These are phyloP conservation scores for Lipomyces chichibuensis DNA, from an alignment of 805 yeast species.

Conservation along the genomic window DNA sequence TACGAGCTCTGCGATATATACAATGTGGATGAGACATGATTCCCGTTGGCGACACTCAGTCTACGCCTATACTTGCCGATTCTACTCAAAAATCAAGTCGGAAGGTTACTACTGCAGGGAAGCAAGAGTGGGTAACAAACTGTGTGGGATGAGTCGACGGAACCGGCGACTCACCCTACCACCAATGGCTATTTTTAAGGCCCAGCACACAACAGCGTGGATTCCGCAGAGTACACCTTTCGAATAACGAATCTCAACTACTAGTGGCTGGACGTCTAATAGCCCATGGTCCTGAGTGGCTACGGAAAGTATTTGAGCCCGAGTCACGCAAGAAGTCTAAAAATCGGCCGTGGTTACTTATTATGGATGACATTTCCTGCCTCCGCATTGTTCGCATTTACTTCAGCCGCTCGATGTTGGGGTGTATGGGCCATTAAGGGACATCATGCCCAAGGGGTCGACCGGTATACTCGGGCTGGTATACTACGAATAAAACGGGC, in stretches of 20 bases:
- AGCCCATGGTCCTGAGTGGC: background rate
- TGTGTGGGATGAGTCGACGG: slow-evolving; percentile 1
- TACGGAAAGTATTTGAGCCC: slow-evolving; percentile 5
- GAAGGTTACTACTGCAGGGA: slow-evolving; percentile 1
- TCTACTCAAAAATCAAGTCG: background rate
- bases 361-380: slow-evolving; percentile 2
- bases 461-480: background rate
- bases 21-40: background rate
- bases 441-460: background rate
- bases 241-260: background rate
- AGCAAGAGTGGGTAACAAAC: slow-evolving; percentile 5
- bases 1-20: too few species aligned
- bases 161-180: background rate
- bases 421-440: slow-evolving; percentile 3
- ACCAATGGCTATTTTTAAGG: background rate
- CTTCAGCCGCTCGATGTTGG: slow-evolving; percentile 3
- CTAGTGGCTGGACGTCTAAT: slow-evolving; percentile 7
- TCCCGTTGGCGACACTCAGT: slow-evolving; percentile 3
- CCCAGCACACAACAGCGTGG: background rate
- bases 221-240: background rate
- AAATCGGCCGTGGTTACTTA: background rate
- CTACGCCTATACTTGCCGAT: background rate
- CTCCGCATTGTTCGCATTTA: background rate
- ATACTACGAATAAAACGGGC: background rate
- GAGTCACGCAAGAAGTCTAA: background rate